Base-by-base conservation (phyloP, 768 basidiomycete genomes). In the Boletus vermiculosoides region DNA sequence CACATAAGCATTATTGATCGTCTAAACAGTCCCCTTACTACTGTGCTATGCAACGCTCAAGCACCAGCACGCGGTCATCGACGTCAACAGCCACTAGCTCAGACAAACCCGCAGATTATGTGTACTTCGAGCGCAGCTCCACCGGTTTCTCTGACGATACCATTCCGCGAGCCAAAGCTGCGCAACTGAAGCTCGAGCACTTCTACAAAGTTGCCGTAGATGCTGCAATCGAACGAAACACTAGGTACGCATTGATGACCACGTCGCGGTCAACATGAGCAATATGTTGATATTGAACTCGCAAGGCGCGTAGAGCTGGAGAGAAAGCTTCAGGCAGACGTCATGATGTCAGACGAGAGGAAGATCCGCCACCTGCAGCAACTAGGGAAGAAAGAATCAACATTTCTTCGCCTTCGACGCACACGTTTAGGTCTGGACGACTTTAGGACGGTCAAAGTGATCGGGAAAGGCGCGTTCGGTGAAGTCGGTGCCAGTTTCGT, bases 381-480 rank as follows among this genome's bases (percentile, higher is more conserved):
- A 64, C 81, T 92, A 34, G 94, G 93, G 22, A 88, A 87, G 75
- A 91, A 92, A 65, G 94, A 96, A 73, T 87, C 86, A 4, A 89
- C 88, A 8, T 98, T 88, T 72, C 82, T 99, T 56, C 85, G 97
- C 11, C 79, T 98, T 50, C 81, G 87, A 54, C 80, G 96, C 49
- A 98, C 97, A 30, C 91, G 90, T 66, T 80, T 99, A 12, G 93
- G 94, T 3, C 76, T 98, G 56, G 86, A 89, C 59, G 90, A 98
- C 73, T 99, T 99, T 76, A 80, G 88, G 62, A 98, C 96, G 5
- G 93, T 99, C 66, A 98, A 98, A 71, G 94, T 99, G 45, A 99
- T 99, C 63, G 97, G 97, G 22, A 98, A 97, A 75, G 97, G 97
- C 60, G 97, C 97, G 18, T 99, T 99, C 66, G 95, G 97, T 71